phyloP scores from a whole-genome alignment of 2,329 filamentous ascomycete species.

The Pseudogymnoascus sp. region DNA sequence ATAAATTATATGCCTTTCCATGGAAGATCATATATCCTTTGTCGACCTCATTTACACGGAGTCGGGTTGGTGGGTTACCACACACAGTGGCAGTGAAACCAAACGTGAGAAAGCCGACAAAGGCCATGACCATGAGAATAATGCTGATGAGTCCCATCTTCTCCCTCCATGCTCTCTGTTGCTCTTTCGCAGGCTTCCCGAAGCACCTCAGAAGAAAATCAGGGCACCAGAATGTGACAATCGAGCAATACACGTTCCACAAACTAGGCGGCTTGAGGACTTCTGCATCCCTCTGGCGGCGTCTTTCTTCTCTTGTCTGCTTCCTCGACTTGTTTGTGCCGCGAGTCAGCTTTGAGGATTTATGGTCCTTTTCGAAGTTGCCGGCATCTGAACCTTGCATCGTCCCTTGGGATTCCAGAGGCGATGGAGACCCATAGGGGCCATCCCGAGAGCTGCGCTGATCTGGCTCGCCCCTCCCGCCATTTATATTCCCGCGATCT shows the following conservation, averaged over 20 bases:
- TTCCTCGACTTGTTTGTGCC: constrained; percentile 48
- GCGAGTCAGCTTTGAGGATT: constrained; percentile 24
- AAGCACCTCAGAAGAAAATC: constrained; percentile 78
- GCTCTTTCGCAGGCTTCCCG: constrained; percentile 74
- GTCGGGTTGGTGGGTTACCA: constrained; percentile 58
- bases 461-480: constrained; percentile 25
- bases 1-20: constrained; percentile 79
- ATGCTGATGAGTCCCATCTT: constrained; percentile 97
- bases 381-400: not conserved
- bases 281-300: constrained; percentile 50
- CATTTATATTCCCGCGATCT: constrained; percentile 46
- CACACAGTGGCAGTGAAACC: constrained; percentile 91
- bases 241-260: constrained; percentile 92
- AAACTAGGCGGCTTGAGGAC: constrained; percentile 67
- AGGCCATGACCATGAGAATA: constrained; percentile 76
- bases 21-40: constrained; percentile 93
- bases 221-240: constrained; percentile 91
- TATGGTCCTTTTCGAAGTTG: constrained; percentile 1
- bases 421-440: constrained; percentile 23
- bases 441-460: constrained; percentile 26
- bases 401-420: constrained; percentile 1
- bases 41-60: constrained; percentile 76
- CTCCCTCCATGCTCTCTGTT: constrained; percentile 91
- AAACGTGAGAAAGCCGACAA: constrained; percentile 93
- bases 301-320: constrained; percentile 53